These are phyloP conservation scores for Cladophialophora immunda DNA, from an alignment of 2,329 filamentous ascomycete species.

Conservation along the genomic window DNA sequence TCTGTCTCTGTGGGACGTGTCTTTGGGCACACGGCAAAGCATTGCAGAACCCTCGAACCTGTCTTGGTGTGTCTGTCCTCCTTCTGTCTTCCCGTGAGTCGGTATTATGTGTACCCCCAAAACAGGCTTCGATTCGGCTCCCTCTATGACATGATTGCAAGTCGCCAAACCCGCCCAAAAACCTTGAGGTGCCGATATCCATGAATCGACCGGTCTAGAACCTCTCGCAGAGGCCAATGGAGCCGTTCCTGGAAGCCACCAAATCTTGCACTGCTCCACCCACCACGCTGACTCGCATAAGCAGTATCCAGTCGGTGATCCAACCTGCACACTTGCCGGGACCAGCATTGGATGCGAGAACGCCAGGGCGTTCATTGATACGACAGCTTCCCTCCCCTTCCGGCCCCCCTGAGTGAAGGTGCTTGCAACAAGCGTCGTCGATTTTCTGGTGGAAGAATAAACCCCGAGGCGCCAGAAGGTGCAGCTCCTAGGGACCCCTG, in stretches of 20 bases:
- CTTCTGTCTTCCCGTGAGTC: background rate
- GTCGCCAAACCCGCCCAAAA: background rate
- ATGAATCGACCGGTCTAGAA: slow-evolving; percentile 26
- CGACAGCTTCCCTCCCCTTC: background rate
- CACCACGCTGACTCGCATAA: slow-evolving; percentile 18
- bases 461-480: background rate
- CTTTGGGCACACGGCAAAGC: background rate
- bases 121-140: background rate
- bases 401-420: too few species aligned
- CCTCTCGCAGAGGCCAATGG: slow-evolving; percentile 9
- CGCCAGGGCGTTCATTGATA: background rate
- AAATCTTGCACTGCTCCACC: slow-evolving; percentile 10
- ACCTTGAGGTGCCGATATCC: slow-evolving; percentile 22
- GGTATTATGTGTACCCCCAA: background rate
- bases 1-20: background rate
- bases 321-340: slow-evolving; percentile 9
- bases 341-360: background rate
- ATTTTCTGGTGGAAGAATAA: background rate
- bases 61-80: background rate
- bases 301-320: background rate
- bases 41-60: background rate
- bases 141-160: background rate
- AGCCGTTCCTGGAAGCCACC: slow-evolving; percentile 6
- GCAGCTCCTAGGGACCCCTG: background rate
- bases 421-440: too few species aligned